Base-by-base conservation (phyloP, 305 asterid genomes). In the Striga hermonthica region DNA sequence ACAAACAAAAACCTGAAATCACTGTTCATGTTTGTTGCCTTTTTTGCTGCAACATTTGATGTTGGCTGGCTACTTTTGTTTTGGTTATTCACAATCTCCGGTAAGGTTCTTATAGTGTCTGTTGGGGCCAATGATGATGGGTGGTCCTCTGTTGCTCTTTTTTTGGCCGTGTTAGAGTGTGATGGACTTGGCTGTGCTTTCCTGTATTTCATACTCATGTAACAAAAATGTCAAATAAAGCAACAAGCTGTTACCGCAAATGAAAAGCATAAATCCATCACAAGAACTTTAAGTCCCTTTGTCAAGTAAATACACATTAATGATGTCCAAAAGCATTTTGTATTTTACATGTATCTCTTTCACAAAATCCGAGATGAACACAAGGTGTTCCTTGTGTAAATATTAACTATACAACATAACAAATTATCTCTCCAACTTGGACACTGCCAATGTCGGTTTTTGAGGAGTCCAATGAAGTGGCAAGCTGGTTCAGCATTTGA, bases 1-100 rank as follows among this genome's bases (percentile, higher is more conserved):
- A n/a, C n/a, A n/a, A n/a, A n/a, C n/a, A 92, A 36, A 97, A 97
- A 76, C 74, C 95, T 87, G 95, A 92, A 92, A 36, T 97, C 98
- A 72, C 98, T 92, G 85, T 70, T 97, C 90, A 69, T 92, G 85
- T 78, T 90, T 52, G 87, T 96, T 78, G 94, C 97, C 70, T 92
- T 89, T 85, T 76, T 81, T 74, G 39, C 43, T 64, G 41, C 70
- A 60, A 45, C 68, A 22, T 22, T 22, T 22, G 31, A 22, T 22
- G 31, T 22, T 22, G 31, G 31, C 31, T 22, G 31, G 31, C 31
- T 2, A 22, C 31, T 22, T 1, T 22, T 22, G 31, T 22, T 70
- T 31, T 66, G 62, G 31, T 55, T 22, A 41, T 22, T 22, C 31
- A 22, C 31, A 22, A 2, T 22, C 31, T 22, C 31, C 2, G 31